Base-by-base conservation (phyloP, 192 early-diverging fungal genomes). In the Backusella morwellensis region DNA sequence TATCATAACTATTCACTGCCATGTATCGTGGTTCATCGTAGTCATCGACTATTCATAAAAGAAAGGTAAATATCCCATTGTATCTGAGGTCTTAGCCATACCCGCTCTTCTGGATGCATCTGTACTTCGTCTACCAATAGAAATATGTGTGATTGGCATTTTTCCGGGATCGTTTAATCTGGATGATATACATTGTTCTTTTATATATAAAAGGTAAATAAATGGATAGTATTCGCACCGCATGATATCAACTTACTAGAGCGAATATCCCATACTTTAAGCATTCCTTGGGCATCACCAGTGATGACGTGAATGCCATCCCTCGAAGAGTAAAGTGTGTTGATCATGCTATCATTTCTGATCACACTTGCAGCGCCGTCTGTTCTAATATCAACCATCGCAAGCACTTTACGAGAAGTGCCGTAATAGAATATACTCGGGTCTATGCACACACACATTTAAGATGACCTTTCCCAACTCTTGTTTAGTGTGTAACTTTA, bases 251-350 rank as follows among this genome's bases (percentile, higher is more conserved):
- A 86, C 75, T 79, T 82, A 81, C 91, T 88, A 17, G 90, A 89
- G 26, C 95, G 87, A 44, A 96, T 86, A 78, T 98, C 96, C 97
- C 97, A 98, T 44, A 94, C 94, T 81, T 97, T 97, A 14, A 98
- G 77, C 72, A 88, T 89, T n/a, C 97, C 97, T 2, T 86, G 79
- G 8, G 93, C 92, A 82, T 98, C 97, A 21, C 94, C 95, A 1
- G 96, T 91, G 34, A 94, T 82, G 67, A 95, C 91, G 71, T 89
- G 88, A 21, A 86, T 70, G 19, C 91, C 93, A 70, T 96, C 93
- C 7, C 86, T 86, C 78, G 87, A 93, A 9, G 93, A 91, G 78
- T 93, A 92, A 66, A 96, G 80, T 2, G 92, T 90, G 73, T 96
- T 96, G 73, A 96, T 84, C 95, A 96, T 96, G 17, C 85, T 75